Base-by-base conservation (phyloP, 306 rosid species). In the Quercus rubra region DNA sequence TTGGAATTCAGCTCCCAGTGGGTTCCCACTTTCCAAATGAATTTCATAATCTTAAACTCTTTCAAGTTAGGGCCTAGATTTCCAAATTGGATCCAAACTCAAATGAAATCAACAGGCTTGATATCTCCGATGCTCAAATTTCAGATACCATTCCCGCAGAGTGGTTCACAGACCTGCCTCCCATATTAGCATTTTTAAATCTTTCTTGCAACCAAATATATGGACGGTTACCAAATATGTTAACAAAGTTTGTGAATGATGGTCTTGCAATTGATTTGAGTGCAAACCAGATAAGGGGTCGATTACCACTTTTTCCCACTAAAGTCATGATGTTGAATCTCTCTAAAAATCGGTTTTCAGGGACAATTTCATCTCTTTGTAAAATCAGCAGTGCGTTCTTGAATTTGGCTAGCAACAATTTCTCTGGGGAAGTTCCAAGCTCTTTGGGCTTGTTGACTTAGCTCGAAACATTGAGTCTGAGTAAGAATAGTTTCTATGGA, bases 161-260 rank as follows among this genome's bases (percentile, higher is more conserved):
- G 12, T 43, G 51, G 13, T 43, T 43, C 10, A 43, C 51, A 43
- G 1, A 43, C 51, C 51, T 43, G 51, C 51, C 13, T 43, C 51
- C 51, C 9, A 43, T 0, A 8, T 43, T 9, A 10, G 12, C 12
- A 43, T 49, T 18, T 19, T 21, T 86, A 59, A 67, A 80, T 63
- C 85, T 86, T 75, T 83, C 87, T 4, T 15, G 4, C 5, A 86
- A 86, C 35, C 69, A 55, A 18, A 57, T 86, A 31, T n/a, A n/a
- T 41, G 86, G 85, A 2, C 13, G 30, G 17, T 69, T 83, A 62
- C 80, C 77, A 2, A 31, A 80, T 31, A 43, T 11, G 35, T 74
- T 33, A 33, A 33, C 1, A 13, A 67, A 3, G 73, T 77, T 11
- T 5, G 38, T 25, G 52, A 77, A 35, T 11, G 71, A 8, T 5